Evolutionary conservation across 768 basidiomycete genomes (phyloP).

Genomic region (Ephemerocybe angulata): DNA sequence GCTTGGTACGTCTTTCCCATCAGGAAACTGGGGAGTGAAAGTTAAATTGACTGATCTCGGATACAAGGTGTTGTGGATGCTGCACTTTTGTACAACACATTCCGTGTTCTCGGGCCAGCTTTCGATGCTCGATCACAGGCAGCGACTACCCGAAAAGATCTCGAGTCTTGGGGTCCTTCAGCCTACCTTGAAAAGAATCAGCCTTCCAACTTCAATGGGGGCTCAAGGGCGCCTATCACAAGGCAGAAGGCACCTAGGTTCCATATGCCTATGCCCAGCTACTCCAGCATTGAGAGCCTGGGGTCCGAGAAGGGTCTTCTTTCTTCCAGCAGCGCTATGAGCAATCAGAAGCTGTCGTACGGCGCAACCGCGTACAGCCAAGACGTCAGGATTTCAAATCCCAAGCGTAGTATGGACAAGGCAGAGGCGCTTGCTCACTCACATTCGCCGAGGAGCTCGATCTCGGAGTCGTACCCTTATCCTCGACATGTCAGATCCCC

Average conservation of each 20-base stretch:
- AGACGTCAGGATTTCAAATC: not conserved
- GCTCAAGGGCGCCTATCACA: slow-evolving; percentile 18
- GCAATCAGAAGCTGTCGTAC: not conserved
- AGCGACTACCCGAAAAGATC: slow-evolving; percentile 26
- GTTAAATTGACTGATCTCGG: too few relatives aligned
- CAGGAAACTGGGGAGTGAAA: too few relatives aligned
- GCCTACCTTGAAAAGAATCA: slow-evolving; percentile 17
- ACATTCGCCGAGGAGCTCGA: not conserved
- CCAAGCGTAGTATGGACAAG: slow-evolving; percentile 4
- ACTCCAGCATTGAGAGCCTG: not conserved
- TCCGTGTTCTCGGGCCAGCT: slow-evolving; percentile 55
- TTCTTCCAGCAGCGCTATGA: slow-evolving; percentile 7
- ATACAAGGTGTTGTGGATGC: slow-evolving; percentile 60
- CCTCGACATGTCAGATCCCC: not conserved
- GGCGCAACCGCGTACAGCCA: not conserved
- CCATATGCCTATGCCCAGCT: slow-evolving; percentile 1
- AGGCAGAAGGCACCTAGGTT: slow-evolving; percentile 4
- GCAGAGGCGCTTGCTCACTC: slow-evolving; percentile 4
- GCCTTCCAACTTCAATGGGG: not conserved
- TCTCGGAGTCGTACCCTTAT: not conserved
- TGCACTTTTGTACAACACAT: slow-evolving; percentile 62
- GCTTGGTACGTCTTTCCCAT: slow-evolving; percentile 54
- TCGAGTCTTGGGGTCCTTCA: slow-evolving; percentile 28
- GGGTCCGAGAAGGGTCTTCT: slow-evolving; percentile 4
- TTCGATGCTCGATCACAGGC: slow-evolving; percentile 33